Conservation (phyloP, 1,284 basidiomycete species). For the Microbotryum lychnidis-dioicae region DNA sequence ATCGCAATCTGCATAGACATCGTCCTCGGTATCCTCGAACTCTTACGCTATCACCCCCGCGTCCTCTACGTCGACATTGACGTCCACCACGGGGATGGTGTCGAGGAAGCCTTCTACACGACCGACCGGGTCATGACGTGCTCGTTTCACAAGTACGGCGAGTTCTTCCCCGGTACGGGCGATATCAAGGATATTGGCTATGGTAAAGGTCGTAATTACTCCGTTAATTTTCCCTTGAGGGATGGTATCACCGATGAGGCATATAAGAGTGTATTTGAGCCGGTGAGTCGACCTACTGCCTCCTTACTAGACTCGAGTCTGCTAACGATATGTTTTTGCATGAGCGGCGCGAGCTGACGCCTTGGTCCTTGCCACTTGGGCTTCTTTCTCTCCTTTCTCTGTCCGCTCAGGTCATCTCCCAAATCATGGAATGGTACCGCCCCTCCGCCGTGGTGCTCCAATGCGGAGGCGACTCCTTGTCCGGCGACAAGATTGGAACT, state of each 20-base stretch:
- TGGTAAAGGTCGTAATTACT: constrained; percentile 84
- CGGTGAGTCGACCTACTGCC: constrained; percentile 50
- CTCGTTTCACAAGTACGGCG: constrained; percentile 98
- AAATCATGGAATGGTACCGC: constrained; percentile 93
- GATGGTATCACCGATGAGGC: constrained; percentile 95
- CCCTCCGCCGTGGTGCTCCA: constrained; percentile 95
- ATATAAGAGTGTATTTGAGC: constrained; percentile 92
- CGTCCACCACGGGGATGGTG: constrained; percentile 97
- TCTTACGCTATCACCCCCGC: constrained; percentile 86
- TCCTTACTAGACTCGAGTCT: no score
- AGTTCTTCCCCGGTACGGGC: constrained; percentile 98
- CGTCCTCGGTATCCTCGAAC: constrained; percentile 90
- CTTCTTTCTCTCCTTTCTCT: neutral
- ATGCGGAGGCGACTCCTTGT: constrained; percentile 96
- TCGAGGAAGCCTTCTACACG: constrained; percentile 98
- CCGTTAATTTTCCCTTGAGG: constrained; percentile 88
- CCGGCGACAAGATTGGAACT: constrained; percentile 92
- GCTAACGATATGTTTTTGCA: neutral
- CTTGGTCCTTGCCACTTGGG: neutral
- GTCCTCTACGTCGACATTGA: constrained; percentile 99
- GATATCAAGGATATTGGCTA: constrained; percentile 89
- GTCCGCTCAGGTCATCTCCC: constrained; percentile 66
- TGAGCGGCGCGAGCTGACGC: constrained; percentile 1
- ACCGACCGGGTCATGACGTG: constrained; percentile 98
- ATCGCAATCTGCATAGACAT: constrained; percentile 55